Evolutionary conservation across 1,284 basidiomycete genomes (phyloP).

Genomic region (Cryptococcus sp.): DNA sequence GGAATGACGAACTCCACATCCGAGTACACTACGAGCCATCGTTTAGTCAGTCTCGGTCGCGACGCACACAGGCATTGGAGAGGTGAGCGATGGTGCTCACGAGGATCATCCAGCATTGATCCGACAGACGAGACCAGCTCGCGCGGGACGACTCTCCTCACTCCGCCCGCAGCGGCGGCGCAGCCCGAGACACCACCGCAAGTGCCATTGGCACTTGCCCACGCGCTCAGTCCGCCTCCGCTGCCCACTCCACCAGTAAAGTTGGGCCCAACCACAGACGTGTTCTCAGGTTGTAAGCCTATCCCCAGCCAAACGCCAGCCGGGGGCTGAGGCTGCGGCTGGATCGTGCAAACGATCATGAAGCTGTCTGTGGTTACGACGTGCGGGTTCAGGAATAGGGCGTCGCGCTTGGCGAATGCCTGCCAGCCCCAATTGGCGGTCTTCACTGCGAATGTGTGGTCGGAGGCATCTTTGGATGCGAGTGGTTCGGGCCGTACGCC

Average conservation of each 20-base stretch:
- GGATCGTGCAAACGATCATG: conserved; percentile 75
- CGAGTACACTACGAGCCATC: conserved; percentile 62
- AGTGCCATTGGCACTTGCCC: conserved; percentile 44
- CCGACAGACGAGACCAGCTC: conserved; percentile 63
- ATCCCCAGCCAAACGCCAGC: conserved; percentile 53
- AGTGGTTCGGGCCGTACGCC: conserved; percentile 28
- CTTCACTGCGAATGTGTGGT: conserved; percentile 80
- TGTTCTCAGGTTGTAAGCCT: conserved; percentile 23
- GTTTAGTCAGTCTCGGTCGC: neutral
- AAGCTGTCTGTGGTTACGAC: conserved; percentile 65
- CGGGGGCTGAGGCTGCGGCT: conserved; percentile 65
- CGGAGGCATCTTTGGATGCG: conserved; percentile 73
- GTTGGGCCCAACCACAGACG: neutral
- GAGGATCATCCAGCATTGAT: conserved; percentile 69
- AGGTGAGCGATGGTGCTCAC: conserved; percentile 25
- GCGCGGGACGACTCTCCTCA: conserved; percentile 46
- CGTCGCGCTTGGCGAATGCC: conserved; percentile 71
- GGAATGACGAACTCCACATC: conserved; percentile 78
- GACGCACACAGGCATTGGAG: neutral
- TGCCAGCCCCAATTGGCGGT: conserved; percentile 85
- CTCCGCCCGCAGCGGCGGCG: conserved; percentile 41
- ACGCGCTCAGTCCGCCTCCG: conserved; percentile 43
- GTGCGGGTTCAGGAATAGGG: conserved; percentile 65
- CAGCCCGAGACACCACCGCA: conserved; percentile 48
- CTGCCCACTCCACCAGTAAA: conserved; percentile 24